Percentiles rank a stretch among this genome's conserved stretches.
phyloP scores from a whole-genome alignment of 2,329 filamentous ascomycete species.

The Didymella lethalis region DNA sequence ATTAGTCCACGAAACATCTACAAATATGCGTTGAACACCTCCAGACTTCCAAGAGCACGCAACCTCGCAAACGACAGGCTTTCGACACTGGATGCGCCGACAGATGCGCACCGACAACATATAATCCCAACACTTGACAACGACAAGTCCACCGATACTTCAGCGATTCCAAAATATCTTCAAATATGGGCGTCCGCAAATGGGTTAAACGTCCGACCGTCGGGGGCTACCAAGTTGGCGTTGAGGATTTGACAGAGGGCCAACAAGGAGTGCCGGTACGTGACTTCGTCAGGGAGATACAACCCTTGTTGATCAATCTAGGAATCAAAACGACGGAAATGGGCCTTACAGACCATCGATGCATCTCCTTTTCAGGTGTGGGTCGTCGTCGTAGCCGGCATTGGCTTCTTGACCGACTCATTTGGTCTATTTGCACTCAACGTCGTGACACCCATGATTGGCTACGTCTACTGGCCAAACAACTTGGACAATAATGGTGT shows the following conservation, averaged over 20 bases:
- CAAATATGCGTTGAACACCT: background rate
- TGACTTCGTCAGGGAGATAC: background rate
- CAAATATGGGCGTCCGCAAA: conserved; percentile 39
- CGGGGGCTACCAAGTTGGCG: conserved; percentile 38
- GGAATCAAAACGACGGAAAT: conserved; percentile 41
- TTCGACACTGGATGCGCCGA: background rate
- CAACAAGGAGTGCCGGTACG: conserved; percentile 44
- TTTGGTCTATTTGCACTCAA: conserved; percentile 53
- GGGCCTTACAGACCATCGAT: conserved; percentile 47
- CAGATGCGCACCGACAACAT: background rate
- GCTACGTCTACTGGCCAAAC: conserved; percentile 50
- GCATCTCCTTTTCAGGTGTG: conserved; percentile 44
- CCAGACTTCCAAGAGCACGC: background rate
- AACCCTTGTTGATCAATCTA: conserved; percentile 15
- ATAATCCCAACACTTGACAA: background rate
- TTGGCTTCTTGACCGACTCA: conserved; percentile 52
- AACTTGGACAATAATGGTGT: conserved; percentile 30
- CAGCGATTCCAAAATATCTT: background rate
- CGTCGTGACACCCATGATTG: conserved; percentile 52
- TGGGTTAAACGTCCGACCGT: conserved; percentile 41
- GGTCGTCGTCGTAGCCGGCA: conserved; percentile 52
- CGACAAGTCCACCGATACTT: background rate
- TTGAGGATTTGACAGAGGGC: conserved; percentile 44
- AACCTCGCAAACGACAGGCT: background rate
- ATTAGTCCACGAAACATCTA: background rate